phyloP scores from a whole-genome alignment of 441 rosid species.

The Heliophila coronopifolia region DNA sequence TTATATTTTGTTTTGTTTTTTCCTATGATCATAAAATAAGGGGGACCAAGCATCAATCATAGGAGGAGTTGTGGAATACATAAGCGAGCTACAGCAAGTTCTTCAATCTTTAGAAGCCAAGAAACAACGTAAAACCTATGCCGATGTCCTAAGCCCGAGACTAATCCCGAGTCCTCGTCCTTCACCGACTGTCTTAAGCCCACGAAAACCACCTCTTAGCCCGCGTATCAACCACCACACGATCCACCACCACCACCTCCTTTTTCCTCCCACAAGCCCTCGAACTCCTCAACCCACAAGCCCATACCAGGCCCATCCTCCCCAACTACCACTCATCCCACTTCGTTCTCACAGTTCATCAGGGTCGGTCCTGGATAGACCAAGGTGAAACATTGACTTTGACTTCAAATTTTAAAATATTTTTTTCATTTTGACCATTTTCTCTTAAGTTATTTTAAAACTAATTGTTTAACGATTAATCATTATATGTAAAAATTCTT shows the following conservation, averaged over 20 bases:
- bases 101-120: conserved; percentile 82
- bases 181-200: conserved; percentile 51
- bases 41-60: conserved; percentile 98
- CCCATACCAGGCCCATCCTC: conserved; percentile 37
- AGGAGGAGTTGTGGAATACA: conserved; percentile 92
- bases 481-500: too few species aligned
- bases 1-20: conserved; percentile 8
- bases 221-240: conserved; percentile 50
- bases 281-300: conserved; percentile 68
- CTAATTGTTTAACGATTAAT: too few species aligned
- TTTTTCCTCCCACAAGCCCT: conserved; percentile 72
- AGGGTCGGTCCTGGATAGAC: too few species aligned
- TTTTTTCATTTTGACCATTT: too few species aligned
- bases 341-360: conserved; percentile 27
- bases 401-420: too few species aligned
- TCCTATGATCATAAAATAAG: conserved; percentile 27
- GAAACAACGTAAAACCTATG: conserved; percentile 82
- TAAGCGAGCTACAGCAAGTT: conserved; percentile 84
- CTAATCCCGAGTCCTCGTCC: conserved; percentile 55
- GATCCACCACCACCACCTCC: conserved; percentile 29
- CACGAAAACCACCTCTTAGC: conserved; percentile 69
- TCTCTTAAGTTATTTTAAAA: too few species aligned
- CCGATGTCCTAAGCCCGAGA: conserved; percentile 78
- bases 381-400: too few species aligned
- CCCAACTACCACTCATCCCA: conserved; percentile 30